Conservation (phyloP, 2,329 filamentous ascomycete genomes). For the Neonectria ditissima region DNA sequence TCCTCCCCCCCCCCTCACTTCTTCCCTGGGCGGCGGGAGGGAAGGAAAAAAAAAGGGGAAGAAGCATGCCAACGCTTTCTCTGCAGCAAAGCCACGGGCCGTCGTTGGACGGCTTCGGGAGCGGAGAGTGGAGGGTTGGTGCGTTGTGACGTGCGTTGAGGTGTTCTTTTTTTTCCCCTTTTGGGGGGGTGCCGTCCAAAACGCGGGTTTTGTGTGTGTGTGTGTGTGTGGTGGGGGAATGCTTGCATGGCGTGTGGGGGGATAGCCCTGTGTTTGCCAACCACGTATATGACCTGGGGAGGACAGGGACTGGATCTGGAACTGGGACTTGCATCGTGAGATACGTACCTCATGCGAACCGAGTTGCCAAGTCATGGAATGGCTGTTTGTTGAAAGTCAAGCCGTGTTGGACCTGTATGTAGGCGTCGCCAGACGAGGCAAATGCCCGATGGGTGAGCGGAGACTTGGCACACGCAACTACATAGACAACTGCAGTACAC, state of each 20-base stretch:
- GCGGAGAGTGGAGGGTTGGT: constrained; percentile 18
- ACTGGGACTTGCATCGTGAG: background rate
- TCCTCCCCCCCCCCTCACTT: too few species aligned
- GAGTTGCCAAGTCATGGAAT: constrained; percentile 1
- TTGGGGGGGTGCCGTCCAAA: too few species aligned
- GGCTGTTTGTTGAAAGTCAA: background rate
- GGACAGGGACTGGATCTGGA: constrained; percentile 4
- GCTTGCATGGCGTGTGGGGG: constrained; percentile 15
- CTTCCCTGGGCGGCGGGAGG: background rate
- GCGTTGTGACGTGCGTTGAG: constrained; percentile 13
- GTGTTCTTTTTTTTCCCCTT: background rate
- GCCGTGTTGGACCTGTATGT: background rate
- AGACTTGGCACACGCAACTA: background rate
- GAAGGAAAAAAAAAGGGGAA: constrained; percentile 2
- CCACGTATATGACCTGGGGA: constrained; percentile 15
- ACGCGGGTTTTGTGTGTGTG: too few species aligned
- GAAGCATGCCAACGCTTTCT: constrained; percentile 20
- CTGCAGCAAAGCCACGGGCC: constrained; percentile 2
- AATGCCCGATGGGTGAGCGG: background rate
- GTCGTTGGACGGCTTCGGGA: background rate
- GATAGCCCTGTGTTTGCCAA: constrained; percentile 21
- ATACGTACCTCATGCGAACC: constrained; percentile 10
- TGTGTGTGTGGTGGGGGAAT: constrained; percentile 8
- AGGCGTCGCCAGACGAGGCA: background rate
- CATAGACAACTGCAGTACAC: background rate